These are phyloP conservation scores for Microdochium trichocladiopsis DNA, from an alignment of 2,329 filamentous ascomycete genomes.

Conservation along the genomic window DNA sequence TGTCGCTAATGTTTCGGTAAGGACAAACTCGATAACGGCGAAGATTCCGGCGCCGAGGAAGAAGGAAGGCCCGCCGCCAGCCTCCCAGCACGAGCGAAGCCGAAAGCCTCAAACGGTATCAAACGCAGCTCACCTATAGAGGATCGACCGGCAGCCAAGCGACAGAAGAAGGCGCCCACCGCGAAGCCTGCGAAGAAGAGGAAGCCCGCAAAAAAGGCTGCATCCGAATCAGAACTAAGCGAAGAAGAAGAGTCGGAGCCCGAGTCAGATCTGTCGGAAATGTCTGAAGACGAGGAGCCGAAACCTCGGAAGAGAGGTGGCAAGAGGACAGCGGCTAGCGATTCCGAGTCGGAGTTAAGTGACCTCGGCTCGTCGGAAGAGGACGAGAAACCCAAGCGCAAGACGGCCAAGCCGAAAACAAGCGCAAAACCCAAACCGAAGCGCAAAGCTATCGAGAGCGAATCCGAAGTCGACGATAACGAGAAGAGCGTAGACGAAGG, in stretches of 20 bases:
- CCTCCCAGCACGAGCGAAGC: conserved; percentile 1
- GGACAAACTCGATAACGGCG: conserved; percentile 10
- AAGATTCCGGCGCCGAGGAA: conserved; percentile 4
- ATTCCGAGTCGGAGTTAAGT: background rate
- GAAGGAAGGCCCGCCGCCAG: background rate
- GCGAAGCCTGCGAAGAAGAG: conserved; percentile 19
- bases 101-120: conserved; percentile 18
- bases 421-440: background rate
- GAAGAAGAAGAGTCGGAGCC: conserved; percentile 9
- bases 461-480: conserved; percentile 20
- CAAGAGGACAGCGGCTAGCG: background rate
- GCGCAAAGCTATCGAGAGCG: background rate
- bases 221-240: conserved; percentile 13
- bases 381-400: background rate
- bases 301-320: background rate
- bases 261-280: background rate
- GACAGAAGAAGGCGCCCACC: conserved; percentile 12
- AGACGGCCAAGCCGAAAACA: background rate
- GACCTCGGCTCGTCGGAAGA: background rate
- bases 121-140: conserved; percentile 26
- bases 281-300: background rate
- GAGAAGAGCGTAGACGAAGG: conserved; percentile 44
- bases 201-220: conserved; percentile 12
- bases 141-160: conserved; percentile 8
- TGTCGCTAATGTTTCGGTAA: conserved; percentile 1